Base-by-base conservation (phyloP, 2,329 filamentous ascomycete genomes). In the Thyridium curvatum region DNA sequence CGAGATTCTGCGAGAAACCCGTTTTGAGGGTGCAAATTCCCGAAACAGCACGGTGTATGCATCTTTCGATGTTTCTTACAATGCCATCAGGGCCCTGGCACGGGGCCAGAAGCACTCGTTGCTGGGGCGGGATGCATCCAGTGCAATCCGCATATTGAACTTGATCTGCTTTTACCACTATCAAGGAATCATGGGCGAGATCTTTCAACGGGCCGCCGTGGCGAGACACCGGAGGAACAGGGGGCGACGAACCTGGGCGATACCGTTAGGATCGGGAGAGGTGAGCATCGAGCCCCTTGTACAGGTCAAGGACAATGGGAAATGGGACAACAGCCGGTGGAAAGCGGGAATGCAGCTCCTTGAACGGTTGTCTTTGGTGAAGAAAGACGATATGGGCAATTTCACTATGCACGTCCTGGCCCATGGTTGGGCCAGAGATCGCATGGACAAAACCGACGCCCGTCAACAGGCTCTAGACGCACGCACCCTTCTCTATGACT, bases 141-240 rank as follows among this genome's bases (percentile, higher is more conserved):
- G 40, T 3, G 56, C 56, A 0, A 38, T 59, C 1, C 46, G 54
- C 8, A 33, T 59, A 1, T 39, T 60, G 2, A 44, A 37, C 12
- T 17, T 55, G 1, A 42, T 58, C 8, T 51, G 44, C 13, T 61
- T 59, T 42, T 59, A 51, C 17, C 50, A 57, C 18, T 47, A 56
- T 9, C 48, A 55, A 15, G 40, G 41, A 2, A 21, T 55, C 1
- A 38, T 47, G 1, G 18, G 35, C 0, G 17, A 30, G 0, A 52
- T 52, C 3, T 33, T 59, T 10, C 4, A 18, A 3, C 15, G 45
- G 7, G 50, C 51, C 3, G 42, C 45, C 5, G 12, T n/a, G 0
- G 40, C 38, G 14, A 37, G 35, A 12, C n/a, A 15, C 10, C 18
- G 29, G 14, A 30, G 4, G n/a, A 17, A 10, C 5, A 14, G 34